These are phyloP conservation scores for Pseudocercospora fuligena DNA, from an alignment of 2,329 filamentous ascomycete species.

Conservation along the genomic window DNA sequence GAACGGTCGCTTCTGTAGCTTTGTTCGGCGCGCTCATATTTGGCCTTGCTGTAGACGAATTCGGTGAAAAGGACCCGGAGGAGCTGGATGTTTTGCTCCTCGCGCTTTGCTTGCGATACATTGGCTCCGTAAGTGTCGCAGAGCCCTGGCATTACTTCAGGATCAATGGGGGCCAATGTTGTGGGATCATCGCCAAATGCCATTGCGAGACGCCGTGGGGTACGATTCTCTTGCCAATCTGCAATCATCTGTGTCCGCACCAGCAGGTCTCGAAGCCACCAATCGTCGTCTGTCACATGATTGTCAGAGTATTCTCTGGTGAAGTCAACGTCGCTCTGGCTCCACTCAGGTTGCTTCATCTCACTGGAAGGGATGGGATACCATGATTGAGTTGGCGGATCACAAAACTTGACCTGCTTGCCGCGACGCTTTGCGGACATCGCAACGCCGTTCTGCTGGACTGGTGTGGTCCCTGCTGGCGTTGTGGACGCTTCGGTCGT, in stretches of 20 bases:
- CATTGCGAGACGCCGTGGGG: not conserved
- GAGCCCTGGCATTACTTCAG: not conserved
- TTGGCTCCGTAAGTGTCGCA: not conserved
- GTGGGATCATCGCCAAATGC: not conserved
- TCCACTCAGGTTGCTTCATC: not conserved
- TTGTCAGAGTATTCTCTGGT: not conserved
- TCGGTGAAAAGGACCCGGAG: not conserved
- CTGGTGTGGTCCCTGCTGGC: not conserved
- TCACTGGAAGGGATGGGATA: not conserved
- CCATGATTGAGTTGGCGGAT: not conserved
- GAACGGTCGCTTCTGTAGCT: not conserved
- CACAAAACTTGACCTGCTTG: not conserved
- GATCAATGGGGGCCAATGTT: not conserved
- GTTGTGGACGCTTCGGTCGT: not conserved
- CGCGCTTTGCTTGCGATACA: not conserved
- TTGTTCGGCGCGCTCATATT: not conserved
- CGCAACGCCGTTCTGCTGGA: not conserved
- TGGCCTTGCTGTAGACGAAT: not conserved
- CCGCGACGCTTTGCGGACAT: not conserved
- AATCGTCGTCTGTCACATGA: not conserved
- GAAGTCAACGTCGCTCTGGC: not conserved
- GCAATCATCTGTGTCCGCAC: not conserved
- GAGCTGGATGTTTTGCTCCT: not conserved
- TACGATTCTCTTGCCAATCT: not conserved
- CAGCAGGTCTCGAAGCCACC: not conserved